phyloP scores from a whole-genome alignment of 2,329 filamentous ascomycete species.

The Colletotrichum orchidophilum region DNA sequence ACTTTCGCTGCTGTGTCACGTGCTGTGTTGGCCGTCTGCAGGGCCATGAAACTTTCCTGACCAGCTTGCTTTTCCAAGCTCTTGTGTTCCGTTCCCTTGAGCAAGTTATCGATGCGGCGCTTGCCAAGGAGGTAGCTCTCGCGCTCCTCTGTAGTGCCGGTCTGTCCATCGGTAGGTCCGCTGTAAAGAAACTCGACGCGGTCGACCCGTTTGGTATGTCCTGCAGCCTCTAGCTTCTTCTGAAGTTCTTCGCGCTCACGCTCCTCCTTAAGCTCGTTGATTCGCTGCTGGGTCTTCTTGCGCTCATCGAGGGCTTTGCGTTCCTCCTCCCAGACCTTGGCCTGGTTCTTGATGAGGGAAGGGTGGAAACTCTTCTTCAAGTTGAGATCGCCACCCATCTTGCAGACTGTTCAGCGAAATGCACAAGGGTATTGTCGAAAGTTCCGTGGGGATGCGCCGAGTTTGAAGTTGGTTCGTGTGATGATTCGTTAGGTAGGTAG shows the following conservation, averaged over 20 bases:
- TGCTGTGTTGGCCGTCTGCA: constrained; percentile 76
- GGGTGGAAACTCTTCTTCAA: constrained; percentile 97
- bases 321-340: constrained; percentile 89
- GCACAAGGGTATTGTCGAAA: background rate
- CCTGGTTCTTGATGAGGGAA: constrained; percentile 88
- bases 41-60: constrained; percentile 66
- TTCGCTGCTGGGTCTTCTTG: constrained; percentile 89
- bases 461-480: background rate
- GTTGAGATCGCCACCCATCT: constrained; percentile 94
- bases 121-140: constrained; percentile 95
- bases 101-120: constrained; percentile 82
- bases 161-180: constrained; percentile 80
- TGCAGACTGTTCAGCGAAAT: constrained; percentile 45
- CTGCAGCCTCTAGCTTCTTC: constrained; percentile 86
- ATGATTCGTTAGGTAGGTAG: background rate
- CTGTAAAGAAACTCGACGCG: constrained; percentile 99
- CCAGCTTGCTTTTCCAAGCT: constrained; percentile 80
- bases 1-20: constrained; percentile 88
- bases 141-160: constrained; percentile 85
- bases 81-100: constrained; percentile 83
- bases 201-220: constrained; percentile 80
- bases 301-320: constrained; percentile 93
- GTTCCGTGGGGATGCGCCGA: background rate
- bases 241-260: constrained; percentile 92
- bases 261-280: constrained; percentile 94